Evolutionary conservation across 2,329 filamentous ascomycete species (phyloP).

Genomic region (Torrubiella hemipterigena): DNA sequence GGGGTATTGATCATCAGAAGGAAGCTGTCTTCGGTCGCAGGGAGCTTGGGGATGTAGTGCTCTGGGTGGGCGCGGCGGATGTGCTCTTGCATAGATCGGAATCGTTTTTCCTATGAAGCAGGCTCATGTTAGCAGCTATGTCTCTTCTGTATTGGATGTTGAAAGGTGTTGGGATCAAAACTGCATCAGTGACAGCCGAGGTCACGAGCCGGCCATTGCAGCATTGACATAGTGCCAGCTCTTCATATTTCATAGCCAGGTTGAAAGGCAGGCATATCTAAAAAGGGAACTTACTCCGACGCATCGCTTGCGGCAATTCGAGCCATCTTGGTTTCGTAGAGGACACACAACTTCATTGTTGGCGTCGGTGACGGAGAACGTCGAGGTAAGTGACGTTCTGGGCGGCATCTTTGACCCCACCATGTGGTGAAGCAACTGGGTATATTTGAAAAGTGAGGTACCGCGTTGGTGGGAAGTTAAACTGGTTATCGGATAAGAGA

Average conservation of each 20-base stretch:
- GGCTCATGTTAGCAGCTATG: too few relatives aligned
- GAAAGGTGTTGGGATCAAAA: too few relatives aligned
- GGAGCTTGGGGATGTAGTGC: slow-evolving; percentile 95
- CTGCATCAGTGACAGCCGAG: too few relatives aligned
- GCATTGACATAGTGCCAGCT: too few relatives aligned
- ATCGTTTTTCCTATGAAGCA: slow-evolving; percentile 74
- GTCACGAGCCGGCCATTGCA: too few relatives aligned
- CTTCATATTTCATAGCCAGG: too few relatives aligned
- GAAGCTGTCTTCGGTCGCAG: slow-evolving; percentile 96
- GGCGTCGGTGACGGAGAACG: slow-evolving; percentile 82
- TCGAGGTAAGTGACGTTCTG: slow-evolving; percentile 73
- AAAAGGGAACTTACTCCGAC: slow-evolving; percentile 71
- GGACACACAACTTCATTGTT: slow-evolving; percentile 97
- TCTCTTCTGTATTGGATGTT: too few relatives aligned
- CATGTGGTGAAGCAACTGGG: slow-evolving; percentile 32
- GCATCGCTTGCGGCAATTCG: slow-evolving; percentile 93
- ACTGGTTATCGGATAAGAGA: too few relatives aligned
- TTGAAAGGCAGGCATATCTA: too few relatives aligned
- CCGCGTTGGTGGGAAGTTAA: too few relatives aligned
- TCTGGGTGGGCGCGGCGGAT: slow-evolving; percentile 94
- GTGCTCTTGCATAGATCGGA: slow-evolving; percentile 98
- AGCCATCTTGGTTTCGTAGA: slow-evolving; percentile 89
- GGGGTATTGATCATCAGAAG: slow-evolving; percentile 89
- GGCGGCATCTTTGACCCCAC: slow-evolving; percentile 71
- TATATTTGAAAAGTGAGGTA: slow-evolving; percentile 7